A percentile compares a stretch with the other conserved stretches of the same genome.
Conservation (phyloP, 1,284 basidiomycete species). For the Rhodotorula mucilaginosa region DNA sequence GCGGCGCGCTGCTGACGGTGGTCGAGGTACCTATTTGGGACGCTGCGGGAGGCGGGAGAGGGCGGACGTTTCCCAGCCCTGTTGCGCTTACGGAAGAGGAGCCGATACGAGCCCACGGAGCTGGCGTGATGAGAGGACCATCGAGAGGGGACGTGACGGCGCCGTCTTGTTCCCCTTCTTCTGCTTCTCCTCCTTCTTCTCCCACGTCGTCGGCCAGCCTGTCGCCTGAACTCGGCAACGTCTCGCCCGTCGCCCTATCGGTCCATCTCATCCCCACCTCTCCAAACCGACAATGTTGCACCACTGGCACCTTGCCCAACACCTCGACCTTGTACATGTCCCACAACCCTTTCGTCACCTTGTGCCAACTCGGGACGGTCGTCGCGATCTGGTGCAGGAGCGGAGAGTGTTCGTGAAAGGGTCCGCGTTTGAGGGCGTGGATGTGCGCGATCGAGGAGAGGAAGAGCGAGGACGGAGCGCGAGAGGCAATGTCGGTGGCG, state of each 20-base stretch:
- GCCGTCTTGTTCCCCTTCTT: not conserved
- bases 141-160: no score
- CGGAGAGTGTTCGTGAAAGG: slow-evolving; percentile 89
- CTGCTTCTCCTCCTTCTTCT: not conserved
- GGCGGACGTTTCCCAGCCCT: not conserved
- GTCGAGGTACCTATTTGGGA: not conserved
- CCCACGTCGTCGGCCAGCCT: slow-evolving; percentile 14
- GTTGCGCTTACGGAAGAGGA: no score
- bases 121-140: not conserved
- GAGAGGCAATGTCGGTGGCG: slow-evolving; percentile 52
- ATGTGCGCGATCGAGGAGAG: slow-evolving; percentile 68
- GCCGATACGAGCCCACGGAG: not conserved
- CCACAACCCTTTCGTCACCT: slow-evolving; percentile 82
- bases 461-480: slow-evolving; percentile 45
- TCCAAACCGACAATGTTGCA: slow-evolving; percentile 89
- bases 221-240: slow-evolving; percentile 29
- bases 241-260: slow-evolving; percentile 12
- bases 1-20: not conserved
- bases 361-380: slow-evolving; percentile 80
- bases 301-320: slow-evolving; percentile 90
- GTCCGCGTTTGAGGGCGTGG: slow-evolving; percentile 72
- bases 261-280: slow-evolving; percentile 32
- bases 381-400: slow-evolving; percentile 81
- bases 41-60: not conserved
- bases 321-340: slow-evolving; percentile 99